Conservation (phyloP, 768 basidiomycete genomes). For the Amanita inopinata region DNA sequence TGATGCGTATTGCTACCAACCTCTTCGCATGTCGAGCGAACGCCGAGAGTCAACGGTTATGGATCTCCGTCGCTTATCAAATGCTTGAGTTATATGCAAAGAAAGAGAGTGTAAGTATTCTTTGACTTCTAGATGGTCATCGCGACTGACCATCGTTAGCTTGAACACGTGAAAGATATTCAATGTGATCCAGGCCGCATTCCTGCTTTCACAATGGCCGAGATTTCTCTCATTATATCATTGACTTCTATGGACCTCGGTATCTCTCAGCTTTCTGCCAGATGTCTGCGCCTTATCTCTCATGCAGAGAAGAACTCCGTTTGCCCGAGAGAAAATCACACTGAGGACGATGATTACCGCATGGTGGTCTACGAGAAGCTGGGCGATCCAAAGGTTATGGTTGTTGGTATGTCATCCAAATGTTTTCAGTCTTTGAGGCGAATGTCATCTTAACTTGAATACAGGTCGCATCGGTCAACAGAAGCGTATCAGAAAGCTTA, state of each 20-base stretch:
- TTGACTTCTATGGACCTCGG: constrained; percentile 60
- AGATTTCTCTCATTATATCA: constrained; percentile 64
- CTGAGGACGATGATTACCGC: constrained; percentile 54
- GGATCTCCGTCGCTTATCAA: constrained; percentile 55
- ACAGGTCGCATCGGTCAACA: constrained; percentile 72
- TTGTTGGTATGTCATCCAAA: constrained; percentile 56
- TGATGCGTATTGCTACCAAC: constrained; percentile 45
- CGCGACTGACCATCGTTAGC: constrained; percentile 17
- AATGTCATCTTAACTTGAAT: constrained; percentile 9
- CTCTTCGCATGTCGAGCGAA: constrained; percentile 53
- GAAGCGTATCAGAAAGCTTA: constrained; percentile 65
- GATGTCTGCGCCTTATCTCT: constrained; percentile 58
- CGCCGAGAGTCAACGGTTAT: constrained; percentile 53
- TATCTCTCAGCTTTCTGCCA: constrained; percentile 60
- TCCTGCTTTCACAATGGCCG: constrained; percentile 56
- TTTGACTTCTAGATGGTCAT: background rate
- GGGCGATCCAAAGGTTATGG: constrained; percentile 61
- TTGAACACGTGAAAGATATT: constrained; percentile 35
- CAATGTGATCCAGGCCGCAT: constrained; percentile 44
- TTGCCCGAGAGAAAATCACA: constrained; percentile 38
- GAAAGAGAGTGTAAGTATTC: constrained; percentile 33
- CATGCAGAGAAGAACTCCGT: constrained; percentile 55
- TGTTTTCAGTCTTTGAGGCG: background rate
- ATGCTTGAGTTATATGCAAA: constrained; percentile 46
- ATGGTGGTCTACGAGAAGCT: constrained; percentile 71